These are phyloP conservation scores for Cyclotella distinguenda DNA, from an alignment of 108 stramenopile species.

Conservation along the genomic window DNA sequence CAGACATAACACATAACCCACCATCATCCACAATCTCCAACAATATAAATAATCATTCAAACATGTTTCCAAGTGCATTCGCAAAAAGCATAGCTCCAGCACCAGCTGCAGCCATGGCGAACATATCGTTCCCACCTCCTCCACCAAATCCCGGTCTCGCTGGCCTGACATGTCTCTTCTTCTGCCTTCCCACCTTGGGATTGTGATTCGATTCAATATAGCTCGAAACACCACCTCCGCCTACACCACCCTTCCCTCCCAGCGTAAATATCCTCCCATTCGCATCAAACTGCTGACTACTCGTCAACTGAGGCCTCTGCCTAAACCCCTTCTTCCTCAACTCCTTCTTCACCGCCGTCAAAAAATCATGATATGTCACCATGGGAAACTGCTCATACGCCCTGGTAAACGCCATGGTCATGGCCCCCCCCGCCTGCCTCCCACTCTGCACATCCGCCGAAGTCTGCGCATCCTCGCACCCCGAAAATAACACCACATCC, in stretches of 20 bases:
- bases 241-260: constrained; percentile 12
- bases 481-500: constrained; percentile 72
- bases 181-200: constrained; percentile 34
- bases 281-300: constrained; percentile 50
- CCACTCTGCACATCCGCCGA: constrained; percentile 78
- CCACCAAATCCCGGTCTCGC: constrained; percentile 28
- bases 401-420: constrained; percentile 49
- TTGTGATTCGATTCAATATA: constrained; percentile 48
- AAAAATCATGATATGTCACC: constrained; percentile 47
- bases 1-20: no score
- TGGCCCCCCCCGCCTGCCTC: constrained; percentile 45
- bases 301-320: constrained; percentile 47
- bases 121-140: constrained; percentile 32
- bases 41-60: no score
- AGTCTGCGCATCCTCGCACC: constrained; percentile 85
- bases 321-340: constrained; percentile 30
- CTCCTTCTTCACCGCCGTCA: constrained; percentile 30
- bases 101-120: constrained; percentile 29
- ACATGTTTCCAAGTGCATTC: constrained; percentile 22
- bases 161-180: constrained; percentile 40
- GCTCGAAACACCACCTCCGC: constrained; percentile 17
- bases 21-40: no score
- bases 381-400: constrained; percentile 30
- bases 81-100: constrained; percentile 35
- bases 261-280: constrained; percentile 44